A percentile compares a stretch with the other conserved stretches of the same genome.
These are phyloP conservation scores for Starmerella vitae DNA, from an alignment of 805 yeast species.

Conservation along the genomic window DNA sequence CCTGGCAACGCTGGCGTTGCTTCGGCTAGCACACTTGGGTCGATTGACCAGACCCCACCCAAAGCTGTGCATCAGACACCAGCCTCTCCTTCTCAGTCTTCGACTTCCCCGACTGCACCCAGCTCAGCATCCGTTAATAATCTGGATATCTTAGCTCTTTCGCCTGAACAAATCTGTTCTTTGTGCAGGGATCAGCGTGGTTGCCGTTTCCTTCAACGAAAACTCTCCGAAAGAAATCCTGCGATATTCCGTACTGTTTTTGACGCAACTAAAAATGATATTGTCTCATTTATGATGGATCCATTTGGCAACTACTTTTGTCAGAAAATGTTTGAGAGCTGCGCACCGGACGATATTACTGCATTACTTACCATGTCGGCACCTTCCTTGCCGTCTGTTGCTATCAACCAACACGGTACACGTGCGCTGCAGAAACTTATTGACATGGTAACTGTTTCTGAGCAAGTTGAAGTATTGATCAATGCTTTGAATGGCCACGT, in stretches of 20 bases:
- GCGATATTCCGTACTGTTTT: conserved; percentile 42
- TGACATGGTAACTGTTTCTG: conserved; percentile 59
- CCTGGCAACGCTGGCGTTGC: conserved; percentile 5
- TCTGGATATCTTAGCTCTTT: conserved; percentile 5
- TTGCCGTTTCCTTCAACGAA: conserved; percentile 80
- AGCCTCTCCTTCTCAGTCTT: not conserved
- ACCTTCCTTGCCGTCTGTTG: conserved; percentile 61
- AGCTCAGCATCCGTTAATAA: not conserved
- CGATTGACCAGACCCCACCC: not conserved
- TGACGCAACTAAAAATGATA: conserved; percentile 61
- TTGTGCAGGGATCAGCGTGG: conserved; percentile 95
- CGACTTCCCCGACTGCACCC: not conserved
- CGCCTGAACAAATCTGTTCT: conserved; percentile 46
- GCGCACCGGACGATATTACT: conserved; percentile 55
- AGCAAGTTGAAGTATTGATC: conserved; percentile 56
- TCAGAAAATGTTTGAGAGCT: conserved; percentile 76
- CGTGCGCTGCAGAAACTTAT: conserved; percentile 87
- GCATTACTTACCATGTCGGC: conserved; percentile 57
- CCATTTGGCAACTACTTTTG: conserved; percentile 95
- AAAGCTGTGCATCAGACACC: not conserved
- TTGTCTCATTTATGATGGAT: conserved; percentile 78
- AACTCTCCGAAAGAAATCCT: conserved; percentile 43
- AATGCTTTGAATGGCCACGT: conserved; percentile 53
- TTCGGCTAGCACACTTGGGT: not conserved
- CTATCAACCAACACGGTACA: conserved; percentile 90